These are phyloP conservation scores for Hyphodiscus sp. DNA, from an alignment of 2,329 filamentous ascomycete species.

Conservation along the genomic window DNA sequence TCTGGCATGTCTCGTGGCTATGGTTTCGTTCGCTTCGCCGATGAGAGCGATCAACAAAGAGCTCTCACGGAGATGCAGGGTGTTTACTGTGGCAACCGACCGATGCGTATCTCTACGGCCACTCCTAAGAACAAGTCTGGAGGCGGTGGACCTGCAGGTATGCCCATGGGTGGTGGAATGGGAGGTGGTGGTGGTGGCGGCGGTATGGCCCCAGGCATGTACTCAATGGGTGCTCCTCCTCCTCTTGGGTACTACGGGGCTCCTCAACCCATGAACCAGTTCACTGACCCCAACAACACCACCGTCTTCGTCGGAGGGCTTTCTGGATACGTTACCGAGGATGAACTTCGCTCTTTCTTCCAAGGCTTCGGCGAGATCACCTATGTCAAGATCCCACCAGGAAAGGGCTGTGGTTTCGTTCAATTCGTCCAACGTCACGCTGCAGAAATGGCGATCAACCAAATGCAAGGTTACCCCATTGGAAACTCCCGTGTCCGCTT, in stretches of 20 bases:
- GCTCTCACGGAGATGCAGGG: slow-evolving; percentile 98
- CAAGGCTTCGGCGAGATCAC: slow-evolving; percentile 99
- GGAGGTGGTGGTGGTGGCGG: slow-evolving; percentile 26
- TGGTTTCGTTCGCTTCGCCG: slow-evolving; percentile 94
- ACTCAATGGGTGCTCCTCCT: slow-evolving; percentile 56
- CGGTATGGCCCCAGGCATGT: slow-evolving; percentile 45
- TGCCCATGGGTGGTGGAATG: slow-evolving; percentile 43
- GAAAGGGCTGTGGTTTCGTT: slow-evolving; percentile 98
- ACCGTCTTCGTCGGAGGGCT: slow-evolving; percentile 97
- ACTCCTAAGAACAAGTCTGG: slow-evolving; percentile 84
- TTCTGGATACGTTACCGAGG: slow-evolving; percentile 96
- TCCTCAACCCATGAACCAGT: slow-evolving; percentile 93
- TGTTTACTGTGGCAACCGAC: slow-evolving; percentile 96
- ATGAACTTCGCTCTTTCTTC: slow-evolving; percentile 99
- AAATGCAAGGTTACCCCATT: slow-evolving; percentile 99
- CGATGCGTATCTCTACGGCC: slow-evolving; percentile 96
- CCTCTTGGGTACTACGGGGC: slow-evolving; percentile 62
- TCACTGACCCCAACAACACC: slow-evolving; percentile 99
- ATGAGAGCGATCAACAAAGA: slow-evolving; percentile 92
- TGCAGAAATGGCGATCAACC: slow-evolving; percentile 99
- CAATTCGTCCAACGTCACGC: slow-evolving; percentile 99
- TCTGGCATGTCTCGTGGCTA: slow-evolving; percentile 97
- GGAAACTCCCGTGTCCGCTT: slow-evolving; percentile 96
- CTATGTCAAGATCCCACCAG: slow-evolving; percentile 98
- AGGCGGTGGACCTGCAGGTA: slow-evolving; percentile 45